Percentiles rank a stretch among this genome's conserved stretches.
Conservation (phyloP, 2,329 filamentous ascomycete genomes). For the Eurotiales sp. region DNA sequence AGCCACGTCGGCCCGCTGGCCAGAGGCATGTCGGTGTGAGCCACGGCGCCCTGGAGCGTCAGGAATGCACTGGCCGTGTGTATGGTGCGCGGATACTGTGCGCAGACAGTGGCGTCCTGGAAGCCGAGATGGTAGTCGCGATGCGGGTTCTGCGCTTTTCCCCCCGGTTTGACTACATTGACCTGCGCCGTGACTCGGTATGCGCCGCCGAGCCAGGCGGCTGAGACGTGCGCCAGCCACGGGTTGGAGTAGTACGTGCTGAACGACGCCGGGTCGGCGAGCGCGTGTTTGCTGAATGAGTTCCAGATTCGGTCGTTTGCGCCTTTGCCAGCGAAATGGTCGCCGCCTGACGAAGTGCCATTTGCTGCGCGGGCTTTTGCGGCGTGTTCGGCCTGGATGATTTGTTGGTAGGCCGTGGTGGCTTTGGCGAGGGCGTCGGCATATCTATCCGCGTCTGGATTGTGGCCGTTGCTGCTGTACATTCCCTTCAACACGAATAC, state of each 20-base stretch:
- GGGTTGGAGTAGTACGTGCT: constrained; percentile 57
- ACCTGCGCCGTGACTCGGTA: constrained; percentile 61
- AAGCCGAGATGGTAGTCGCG: constrained; percentile 65
- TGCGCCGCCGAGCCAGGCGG: constrained; percentile 57
- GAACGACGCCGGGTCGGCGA: constrained; percentile 49
- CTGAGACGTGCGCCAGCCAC: constrained; percentile 50
- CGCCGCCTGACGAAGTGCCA: constrained; percentile 45
- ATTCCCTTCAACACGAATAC: constrained; percentile 57
- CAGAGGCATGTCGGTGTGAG: constrained; percentile 58
- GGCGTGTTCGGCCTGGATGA: constrained; percentile 46
- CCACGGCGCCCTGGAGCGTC: constrained; percentile 61
- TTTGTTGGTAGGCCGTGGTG: constrained; percentile 46
- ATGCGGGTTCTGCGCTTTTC: constrained; percentile 55
- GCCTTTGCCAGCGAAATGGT: constrained; percentile 57
- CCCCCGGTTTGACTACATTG: constrained; percentile 60
- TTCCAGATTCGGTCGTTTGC: constrained; percentile 64
- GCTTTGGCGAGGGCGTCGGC: constrained; percentile 40
- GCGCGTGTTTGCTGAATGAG: constrained; percentile 59
- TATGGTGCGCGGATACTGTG: constrained; percentile 49
- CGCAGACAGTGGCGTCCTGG: constrained; percentile 48
- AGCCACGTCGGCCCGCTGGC: constrained; percentile 59
- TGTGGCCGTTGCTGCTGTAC: constrained; percentile 37
- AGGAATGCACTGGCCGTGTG: constrained; percentile 56
- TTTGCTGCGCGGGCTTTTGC: constrained; percentile 32
- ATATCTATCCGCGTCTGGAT: background rate